Evolutionary conservation across 2,329 filamentous ascomycete genomes (phyloP).

Genomic region (Annulohypoxylon truncatum): DNA sequence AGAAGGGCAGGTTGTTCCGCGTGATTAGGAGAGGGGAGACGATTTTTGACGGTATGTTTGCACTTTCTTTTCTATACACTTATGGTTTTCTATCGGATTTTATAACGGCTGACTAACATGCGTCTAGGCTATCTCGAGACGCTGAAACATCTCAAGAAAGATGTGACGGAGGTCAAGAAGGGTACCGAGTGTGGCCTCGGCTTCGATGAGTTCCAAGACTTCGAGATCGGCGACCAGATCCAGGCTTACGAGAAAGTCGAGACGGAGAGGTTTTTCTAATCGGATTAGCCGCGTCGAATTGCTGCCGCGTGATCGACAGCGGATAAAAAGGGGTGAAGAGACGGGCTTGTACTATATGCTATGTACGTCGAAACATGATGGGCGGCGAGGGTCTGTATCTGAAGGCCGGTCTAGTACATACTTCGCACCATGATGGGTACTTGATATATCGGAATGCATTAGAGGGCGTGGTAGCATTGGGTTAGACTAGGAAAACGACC

Average conservation of each 20-base stretch:
- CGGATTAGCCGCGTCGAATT: neutral
- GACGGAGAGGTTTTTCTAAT: conserved; percentile 73
- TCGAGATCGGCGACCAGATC: conserved; percentile 84
- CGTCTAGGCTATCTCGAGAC: conserved; percentile 77
- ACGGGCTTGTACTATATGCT: neutral
- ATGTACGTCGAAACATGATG: neutral
- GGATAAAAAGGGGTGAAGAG: neutral
- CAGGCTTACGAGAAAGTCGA: conserved; percentile 85
- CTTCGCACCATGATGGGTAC: neutral
- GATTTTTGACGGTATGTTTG: conserved; percentile 81
- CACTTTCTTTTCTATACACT: neutral
- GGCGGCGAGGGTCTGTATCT: neutral
- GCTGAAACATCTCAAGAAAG: conserved; percentile 93
- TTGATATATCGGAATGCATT: neutral
- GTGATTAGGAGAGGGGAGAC: conserved; percentile 77
- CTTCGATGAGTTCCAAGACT: conserved; percentile 82
- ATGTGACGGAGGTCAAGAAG: conserved; percentile 89
- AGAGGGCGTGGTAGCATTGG: neutral
- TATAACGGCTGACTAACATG: conserved; percentile 8
- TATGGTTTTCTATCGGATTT: neutral
- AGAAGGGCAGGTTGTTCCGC: conserved; percentile 71
- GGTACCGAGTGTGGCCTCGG: conserved; percentile 93
- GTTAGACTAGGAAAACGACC: too few species aligned
- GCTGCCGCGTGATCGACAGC: neutral
- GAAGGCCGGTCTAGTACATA: neutral